phyloP scores from a whole-genome alignment of 2,329 filamentous ascomycete genomes.

The Ophiostoma australiae region DNA sequence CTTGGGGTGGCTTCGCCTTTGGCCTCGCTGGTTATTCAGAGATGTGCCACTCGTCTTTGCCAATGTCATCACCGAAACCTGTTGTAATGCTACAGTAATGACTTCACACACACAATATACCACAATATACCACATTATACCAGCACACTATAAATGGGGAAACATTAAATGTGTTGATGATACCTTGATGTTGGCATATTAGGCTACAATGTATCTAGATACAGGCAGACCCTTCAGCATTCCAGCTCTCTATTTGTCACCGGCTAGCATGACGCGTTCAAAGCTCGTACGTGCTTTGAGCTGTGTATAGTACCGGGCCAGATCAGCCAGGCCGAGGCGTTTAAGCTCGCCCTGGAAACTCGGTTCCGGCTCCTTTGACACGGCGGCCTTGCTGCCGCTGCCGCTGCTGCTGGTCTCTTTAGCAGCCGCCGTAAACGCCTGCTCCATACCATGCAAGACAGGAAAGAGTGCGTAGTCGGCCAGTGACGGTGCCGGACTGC shows the following conservation, averaged over 20 bases:
- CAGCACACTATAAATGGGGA: no score
- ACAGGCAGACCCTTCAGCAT: background rate
- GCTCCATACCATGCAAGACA: constrained; percentile 45
- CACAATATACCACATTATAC: background rate
- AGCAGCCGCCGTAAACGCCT: constrained; percentile 31
- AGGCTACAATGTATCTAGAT: background rate
- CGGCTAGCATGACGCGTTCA: background rate
- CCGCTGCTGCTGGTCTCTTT: constrained; percentile 23
- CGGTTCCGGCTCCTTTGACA: no score
- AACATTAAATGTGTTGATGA: background rate
- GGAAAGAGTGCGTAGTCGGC: constrained; percentile 57
- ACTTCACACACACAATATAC: background rate
- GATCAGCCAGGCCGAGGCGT: constrained; percentile 29
- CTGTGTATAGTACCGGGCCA: constrained; percentile 38
- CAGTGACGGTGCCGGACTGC: constrained; percentile 37
- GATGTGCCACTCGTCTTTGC: background rate
- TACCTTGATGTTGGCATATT: background rate
- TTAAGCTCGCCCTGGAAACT: constrained; percentile 30
- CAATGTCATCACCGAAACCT: background rate
- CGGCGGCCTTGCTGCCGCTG: constrained; percentile 22
- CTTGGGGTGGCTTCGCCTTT: constrained; percentile 45
- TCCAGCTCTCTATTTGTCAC: background rate
- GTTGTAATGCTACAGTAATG: background rate
- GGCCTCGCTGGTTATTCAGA: background rate
- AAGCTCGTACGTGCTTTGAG: constrained; percentile 19